Conservation (phyloP, 1,284 basidiomycete genomes). For the Stereum hirsutum region DNA sequence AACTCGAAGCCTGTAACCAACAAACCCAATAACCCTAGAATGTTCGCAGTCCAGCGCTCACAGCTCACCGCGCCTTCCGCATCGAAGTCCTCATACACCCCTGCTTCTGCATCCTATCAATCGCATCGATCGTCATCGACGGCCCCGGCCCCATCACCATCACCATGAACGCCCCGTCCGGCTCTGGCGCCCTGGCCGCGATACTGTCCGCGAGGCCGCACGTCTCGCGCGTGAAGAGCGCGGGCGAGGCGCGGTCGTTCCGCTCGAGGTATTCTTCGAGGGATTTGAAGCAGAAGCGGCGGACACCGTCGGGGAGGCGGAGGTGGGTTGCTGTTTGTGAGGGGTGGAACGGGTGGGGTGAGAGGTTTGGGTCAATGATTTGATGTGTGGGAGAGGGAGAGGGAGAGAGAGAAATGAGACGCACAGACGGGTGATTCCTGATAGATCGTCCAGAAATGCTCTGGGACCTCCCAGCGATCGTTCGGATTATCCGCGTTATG, state of each 20-base stretch:
- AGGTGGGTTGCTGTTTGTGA: background rate
- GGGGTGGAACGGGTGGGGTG: background rate
- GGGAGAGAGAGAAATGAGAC: background rate
- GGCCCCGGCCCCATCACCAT: background rate
- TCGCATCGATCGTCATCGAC: background rate
- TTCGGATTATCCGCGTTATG: constrained; percentile 1
- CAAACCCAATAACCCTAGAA: too few species aligned
- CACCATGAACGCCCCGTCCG: background rate
- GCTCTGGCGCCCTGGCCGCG: background rate
- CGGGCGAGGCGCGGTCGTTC: background rate
- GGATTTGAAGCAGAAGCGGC: background rate
- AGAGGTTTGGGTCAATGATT: background rate
- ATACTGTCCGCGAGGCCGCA: background rate
- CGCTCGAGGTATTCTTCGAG: constrained; percentile 4
- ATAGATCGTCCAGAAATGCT: constrained; percentile 1
- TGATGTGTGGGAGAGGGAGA: background rate
- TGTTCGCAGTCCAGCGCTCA: too few species aligned
- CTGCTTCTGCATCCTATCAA: background rate
- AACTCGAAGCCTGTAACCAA: too few species aligned
- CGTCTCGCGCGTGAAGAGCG: background rate
- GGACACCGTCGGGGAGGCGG: constrained; percentile 2
- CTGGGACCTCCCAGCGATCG: background rate
- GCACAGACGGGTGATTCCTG: background rate
- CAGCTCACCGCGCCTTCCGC: too few species aligned
- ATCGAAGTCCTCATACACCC: background rate